Conservation (phyloP, 768 basidiomycete genomes). For the Cyclocybe aegerita region DNA sequence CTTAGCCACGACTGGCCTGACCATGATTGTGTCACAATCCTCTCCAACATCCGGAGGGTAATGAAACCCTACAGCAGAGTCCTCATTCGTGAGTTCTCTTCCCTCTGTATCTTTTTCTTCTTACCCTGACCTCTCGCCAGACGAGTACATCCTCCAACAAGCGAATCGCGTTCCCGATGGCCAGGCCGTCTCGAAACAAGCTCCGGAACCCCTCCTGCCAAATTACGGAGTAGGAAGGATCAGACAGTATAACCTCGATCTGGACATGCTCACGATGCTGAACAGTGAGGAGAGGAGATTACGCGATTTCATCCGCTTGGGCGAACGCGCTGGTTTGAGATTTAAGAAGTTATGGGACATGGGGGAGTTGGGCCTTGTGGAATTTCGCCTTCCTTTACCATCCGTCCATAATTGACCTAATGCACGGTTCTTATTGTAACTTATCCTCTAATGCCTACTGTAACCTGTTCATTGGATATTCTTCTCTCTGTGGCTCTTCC, state of each 20-base stretch:
- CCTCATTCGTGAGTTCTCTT: conserved; percentile 32
- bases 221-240: conserved; percentile 10
- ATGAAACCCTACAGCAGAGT: conserved; percentile 33
- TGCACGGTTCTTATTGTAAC: too few relatives aligned
- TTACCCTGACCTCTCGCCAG: conserved; percentile 10
- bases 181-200: conserved; percentile 18
- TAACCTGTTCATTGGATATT: too few relatives aligned
- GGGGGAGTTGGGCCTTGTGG: conserved; percentile 31
- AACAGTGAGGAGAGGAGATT: conserved; percentile 45
- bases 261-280: conserved; percentile 40
- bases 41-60: conserved; percentile 31
- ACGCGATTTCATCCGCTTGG: conserved; percentile 37
- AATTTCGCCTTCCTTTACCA: conserved; percentile 19
- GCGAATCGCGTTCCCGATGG: conserved; percentile 14
- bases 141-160: conserved; percentile 34
- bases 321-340: conserved; percentile 28
- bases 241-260: conserved; percentile 27
- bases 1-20: conserved; percentile 44
- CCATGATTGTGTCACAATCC: conserved; percentile 31
- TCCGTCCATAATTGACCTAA: too few relatives aligned
- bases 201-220: conserved; percentile 44
- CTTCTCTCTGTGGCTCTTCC: too few relatives aligned
- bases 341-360: conserved; percentile 37
- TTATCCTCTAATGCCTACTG: too few relatives aligned
- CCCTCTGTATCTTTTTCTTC: conserved; percentile 13